Conservation (phyloP, 2,329 filamentous ascomycete genomes). For the Fusarium praegraminearum region DNA sequence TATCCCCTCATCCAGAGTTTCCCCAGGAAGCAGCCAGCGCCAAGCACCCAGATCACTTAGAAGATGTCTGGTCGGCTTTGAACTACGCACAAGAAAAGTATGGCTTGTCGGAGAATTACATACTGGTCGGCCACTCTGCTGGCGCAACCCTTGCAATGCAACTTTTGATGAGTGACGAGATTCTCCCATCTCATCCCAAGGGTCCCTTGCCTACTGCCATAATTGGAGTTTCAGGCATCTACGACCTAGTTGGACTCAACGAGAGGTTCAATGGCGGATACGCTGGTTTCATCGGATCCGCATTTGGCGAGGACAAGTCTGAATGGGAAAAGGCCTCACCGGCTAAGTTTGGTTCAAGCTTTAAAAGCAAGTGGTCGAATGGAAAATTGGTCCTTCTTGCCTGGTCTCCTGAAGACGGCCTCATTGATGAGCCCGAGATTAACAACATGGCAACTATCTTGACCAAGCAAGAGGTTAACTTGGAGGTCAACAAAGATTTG, state of each 20-base stretch:
- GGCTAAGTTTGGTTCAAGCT: conserved; percentile 57
- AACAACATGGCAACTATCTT: conserved; percentile 66
- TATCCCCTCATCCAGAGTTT: conserved; percentile 64
- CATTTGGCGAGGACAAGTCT: conserved; percentile 67
- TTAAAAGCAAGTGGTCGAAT: conserved; percentile 54
- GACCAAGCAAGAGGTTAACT: conserved; percentile 52
- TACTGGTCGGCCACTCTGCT: conserved; percentile 72
- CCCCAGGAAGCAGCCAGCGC: conserved; percentile 57
- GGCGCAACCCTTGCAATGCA: conserved; percentile 75
- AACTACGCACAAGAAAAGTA: conserved; percentile 60
- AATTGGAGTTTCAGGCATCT: conserved; percentile 74
- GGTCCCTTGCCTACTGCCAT: conserved; percentile 63
- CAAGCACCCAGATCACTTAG: conserved; percentile 69
- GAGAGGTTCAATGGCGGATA: conserved; percentile 63
- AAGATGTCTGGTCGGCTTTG: conserved; percentile 67
- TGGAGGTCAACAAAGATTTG: conserved; percentile 57
- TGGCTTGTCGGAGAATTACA: conserved; percentile 61
- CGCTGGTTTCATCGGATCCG: conserved; percentile 66
- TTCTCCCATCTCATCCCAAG: conserved; percentile 44
- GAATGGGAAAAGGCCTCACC: conserved; percentile 70
- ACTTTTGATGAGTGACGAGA: conserved; percentile 60
- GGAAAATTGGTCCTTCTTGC: conserved; percentile 56
- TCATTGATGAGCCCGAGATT: conserved; percentile 69
- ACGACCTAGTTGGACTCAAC: conserved; percentile 69
- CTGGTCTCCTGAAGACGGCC: conserved; percentile 61